Percentiles rank a stretch among this genome's conserved stretches.
Evolutionary conservation across 495 filamentous ascomycete species (phyloP).

Genomic region (Cryomyces minteri): DNA sequence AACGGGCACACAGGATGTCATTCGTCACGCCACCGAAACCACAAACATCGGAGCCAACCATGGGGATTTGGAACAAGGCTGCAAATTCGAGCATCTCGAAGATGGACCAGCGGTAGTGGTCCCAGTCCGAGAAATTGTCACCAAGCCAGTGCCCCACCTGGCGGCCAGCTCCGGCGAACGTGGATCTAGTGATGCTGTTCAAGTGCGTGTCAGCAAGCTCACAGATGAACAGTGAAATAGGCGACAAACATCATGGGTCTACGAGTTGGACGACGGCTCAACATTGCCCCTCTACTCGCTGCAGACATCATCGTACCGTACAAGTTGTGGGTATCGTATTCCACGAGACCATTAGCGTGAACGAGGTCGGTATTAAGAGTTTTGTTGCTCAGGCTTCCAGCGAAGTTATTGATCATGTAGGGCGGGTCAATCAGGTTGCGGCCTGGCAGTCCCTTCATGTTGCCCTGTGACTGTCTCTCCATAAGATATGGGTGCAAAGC

Average conservation of each 20-base stretch:
- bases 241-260: constrained; percentile 39
- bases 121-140: constrained; percentile 63
- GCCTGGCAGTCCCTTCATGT: constrained; percentile 20
- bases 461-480: constrained; percentile 1
- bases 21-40: constrained; percentile 57
- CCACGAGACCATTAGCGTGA: constrained; percentile 48
- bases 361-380: constrained; percentile 60
- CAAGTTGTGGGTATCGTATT: constrained; percentile 76
- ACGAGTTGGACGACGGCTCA: constrained; percentile 40
- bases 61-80: constrained; percentile 66
- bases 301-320: constrained; percentile 72
- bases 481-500: neutral
- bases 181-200: constrained; percentile 52
- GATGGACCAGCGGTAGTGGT: constrained; percentile 52
- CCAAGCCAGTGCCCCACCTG: constrained; percentile 80
- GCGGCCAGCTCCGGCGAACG: constrained; percentile 61
- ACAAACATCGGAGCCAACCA: constrained; percentile 74
- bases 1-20: constrained; percentile 65
- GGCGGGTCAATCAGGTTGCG: constrained; percentile 52
- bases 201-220: neutral
- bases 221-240: neutral
- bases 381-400: constrained; percentile 48
- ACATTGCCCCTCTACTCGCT: constrained; percentile 48
- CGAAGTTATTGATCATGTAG: constrained; percentile 59
- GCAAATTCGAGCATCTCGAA: constrained; percentile 53